Conservation (phyloP, 192 early-diverging fungal species). For the Allomyces macrogynus region DNA sequence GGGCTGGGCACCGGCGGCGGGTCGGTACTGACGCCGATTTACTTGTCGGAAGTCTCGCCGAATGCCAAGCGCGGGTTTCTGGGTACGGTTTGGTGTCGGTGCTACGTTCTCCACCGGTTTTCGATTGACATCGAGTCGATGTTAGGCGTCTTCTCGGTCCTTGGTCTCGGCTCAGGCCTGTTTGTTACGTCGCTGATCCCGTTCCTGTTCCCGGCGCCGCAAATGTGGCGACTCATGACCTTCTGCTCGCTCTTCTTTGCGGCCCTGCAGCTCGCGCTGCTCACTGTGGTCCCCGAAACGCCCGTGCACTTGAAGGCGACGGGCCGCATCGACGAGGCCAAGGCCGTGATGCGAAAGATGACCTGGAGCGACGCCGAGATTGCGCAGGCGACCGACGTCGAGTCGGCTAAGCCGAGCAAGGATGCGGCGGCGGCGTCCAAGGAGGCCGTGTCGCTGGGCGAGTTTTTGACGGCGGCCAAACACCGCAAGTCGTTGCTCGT, state of each 20-base stretch:
- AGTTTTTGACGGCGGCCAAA: neutral
- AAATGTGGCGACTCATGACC: neutral
- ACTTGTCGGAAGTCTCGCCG: neutral
- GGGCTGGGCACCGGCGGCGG: neutral
- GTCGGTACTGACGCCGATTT: neutral
- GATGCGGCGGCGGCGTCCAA: neutral
- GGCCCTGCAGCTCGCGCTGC: neutral
- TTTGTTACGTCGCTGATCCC: neutral
- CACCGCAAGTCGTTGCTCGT: neutral
- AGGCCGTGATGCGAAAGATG: neutral
- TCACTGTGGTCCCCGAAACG: neutral
- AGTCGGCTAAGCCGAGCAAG: neutral
- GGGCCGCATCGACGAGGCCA: neutral
- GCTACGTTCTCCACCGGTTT: no score
- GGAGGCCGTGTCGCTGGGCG: neutral
- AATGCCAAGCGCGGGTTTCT: neutral
- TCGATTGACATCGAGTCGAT: neutral
- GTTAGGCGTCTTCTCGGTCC: neutral
- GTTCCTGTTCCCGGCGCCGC: neutral
- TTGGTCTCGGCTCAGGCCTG: neutral
- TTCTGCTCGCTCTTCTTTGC: neutral
- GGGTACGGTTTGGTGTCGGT: no score
- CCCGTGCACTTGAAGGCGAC: neutral
- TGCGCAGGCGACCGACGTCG: neutral
- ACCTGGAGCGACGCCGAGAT: neutral